phyloP scores from a whole-genome alignment of 2,329 filamentous ascomycete species.

The Paecilomyces sp. region DNA sequence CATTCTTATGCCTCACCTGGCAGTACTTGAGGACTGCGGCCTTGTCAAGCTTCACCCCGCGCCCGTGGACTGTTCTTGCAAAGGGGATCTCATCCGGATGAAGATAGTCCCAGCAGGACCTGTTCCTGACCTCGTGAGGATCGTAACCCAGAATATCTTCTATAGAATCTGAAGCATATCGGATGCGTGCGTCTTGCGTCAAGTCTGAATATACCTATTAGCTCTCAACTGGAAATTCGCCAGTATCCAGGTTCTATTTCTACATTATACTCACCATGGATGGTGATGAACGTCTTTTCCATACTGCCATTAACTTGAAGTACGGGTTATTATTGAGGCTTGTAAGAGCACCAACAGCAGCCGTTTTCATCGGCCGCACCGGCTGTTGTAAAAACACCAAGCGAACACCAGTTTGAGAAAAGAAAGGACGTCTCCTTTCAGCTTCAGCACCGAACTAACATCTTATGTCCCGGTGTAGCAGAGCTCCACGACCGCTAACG shows the following conservation, averaged over 20 bases:
- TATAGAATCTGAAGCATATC: conserved; percentile 79
- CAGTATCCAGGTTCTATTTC: not conserved
- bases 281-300: conserved; percentile 6
- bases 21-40: conserved; percentile 79
- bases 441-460: not conserved
- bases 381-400: not conserved
- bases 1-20: conserved; percentile 60
- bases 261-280: conserved; percentile 4
- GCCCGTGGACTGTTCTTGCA: conserved; percentile 64
- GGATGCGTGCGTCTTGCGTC: conserved; percentile 65
- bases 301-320: not conserved
- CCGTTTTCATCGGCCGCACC: not conserved
- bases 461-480: not conserved
- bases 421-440: not conserved
- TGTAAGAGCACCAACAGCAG: not conserved
- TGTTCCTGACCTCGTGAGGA: conserved; percentile 67
- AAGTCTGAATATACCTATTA: conserved; percentile 51
- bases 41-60: conserved; percentile 71
- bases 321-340: not conserved
- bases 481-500: not conserved
- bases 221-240: not conserved
- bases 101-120: conserved; percentile 79
- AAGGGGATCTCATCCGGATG: conserved; percentile 73
- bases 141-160: conserved; percentile 74
- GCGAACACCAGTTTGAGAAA: not conserved